Base-by-base conservation (phyloP, 345 rosid genomes). In the Citrus australasica region DNA sequence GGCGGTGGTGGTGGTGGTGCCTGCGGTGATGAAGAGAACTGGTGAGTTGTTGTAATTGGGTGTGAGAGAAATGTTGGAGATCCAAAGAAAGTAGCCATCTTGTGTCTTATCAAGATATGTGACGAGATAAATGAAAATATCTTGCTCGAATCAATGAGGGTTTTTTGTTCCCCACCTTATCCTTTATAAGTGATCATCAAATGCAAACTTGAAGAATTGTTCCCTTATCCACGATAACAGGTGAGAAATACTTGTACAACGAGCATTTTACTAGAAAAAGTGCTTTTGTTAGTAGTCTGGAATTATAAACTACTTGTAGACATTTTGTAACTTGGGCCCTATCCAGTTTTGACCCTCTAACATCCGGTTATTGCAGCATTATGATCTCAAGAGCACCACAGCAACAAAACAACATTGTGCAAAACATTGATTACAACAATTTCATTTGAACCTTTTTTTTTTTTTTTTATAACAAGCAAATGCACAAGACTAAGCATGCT, bases 31-130 rank as follows among this genome's bases (percentile, higher is more conserved):
- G 90, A 83, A 72, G 51, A 46, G 1, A 79, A 76, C 42, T 62
- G 69, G 65, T 58, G 82, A 14, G 75, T 83, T 83, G 86, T 83
- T 70, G 83, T 4, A 35, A 80, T 30, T 46, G 88, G 87, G 76
- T 69, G 86, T 33, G 89, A 69, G 11, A 87, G 80, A 79, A 80
- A 81, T 7, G 90, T 79, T 11, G 85, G 80, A 56, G 89, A 82
- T 13, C 83, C 81, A 37, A 84, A 84, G 80, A 87, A 79, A 37
- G 88, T 63, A 10, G 90, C 88, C 92, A 87, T 76, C 68, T 73
- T 66, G n/a, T 5, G 5, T 46, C 3, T 7, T 42, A 55, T 42
- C 38, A 51, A 53, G 72, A 69, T 32, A 13, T n/a, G 69, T 48
- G 9, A 67, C n/a, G 3, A 3, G 4, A 51, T 55, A 9, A 40